These are phyloP conservation scores for Kokia cookei DNA, from an alignment of 441 rosid species.

Conservation along the genomic window DNA sequence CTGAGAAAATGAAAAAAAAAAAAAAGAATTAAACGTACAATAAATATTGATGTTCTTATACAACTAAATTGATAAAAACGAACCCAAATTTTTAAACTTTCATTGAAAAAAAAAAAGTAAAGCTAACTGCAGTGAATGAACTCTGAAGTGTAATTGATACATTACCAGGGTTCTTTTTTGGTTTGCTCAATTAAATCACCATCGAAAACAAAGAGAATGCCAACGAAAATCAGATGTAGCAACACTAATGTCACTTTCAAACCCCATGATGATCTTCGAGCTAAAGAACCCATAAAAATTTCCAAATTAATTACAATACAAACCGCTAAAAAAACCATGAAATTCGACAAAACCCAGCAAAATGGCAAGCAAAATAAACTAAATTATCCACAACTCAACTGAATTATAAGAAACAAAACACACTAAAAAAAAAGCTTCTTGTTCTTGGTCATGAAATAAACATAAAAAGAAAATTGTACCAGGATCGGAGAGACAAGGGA, in stretches of 20 bases:
- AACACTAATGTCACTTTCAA: conserved; percentile 63
- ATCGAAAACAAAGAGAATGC: conserved; percentile 68
- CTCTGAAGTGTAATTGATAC: background rate
- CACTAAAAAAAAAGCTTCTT: background rate
- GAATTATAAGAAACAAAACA: background rate
- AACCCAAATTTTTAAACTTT: background rate
- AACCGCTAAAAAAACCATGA: background rate
- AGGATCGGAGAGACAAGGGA: conserved; percentile 90
- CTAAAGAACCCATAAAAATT: conserved; percentile 26
- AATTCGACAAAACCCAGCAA: too few species aligned
- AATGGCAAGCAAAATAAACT: background rate
- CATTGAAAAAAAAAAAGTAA: background rate
- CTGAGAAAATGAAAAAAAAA: conserved; percentile 27
- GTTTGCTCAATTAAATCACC: conserved; percentile 46
- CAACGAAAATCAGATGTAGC: conserved; percentile 63
- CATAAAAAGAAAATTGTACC: conserved; percentile 26
- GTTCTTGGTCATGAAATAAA: background rate
- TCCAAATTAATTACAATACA: background rate
- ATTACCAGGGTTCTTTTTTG: conserved; percentile 67
- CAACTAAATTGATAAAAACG: background rate
- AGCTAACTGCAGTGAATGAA: background rate
- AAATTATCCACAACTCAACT: background rate
- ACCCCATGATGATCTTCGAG: conserved; percentile 67
- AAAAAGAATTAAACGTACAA: background rate
- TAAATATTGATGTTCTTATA: background rate